Evolutionary conservation across 176 grass and related monocot species (phyloP), one percentile per base, ranked within the genome.

Genomic region (Avena insularis): DNA sequence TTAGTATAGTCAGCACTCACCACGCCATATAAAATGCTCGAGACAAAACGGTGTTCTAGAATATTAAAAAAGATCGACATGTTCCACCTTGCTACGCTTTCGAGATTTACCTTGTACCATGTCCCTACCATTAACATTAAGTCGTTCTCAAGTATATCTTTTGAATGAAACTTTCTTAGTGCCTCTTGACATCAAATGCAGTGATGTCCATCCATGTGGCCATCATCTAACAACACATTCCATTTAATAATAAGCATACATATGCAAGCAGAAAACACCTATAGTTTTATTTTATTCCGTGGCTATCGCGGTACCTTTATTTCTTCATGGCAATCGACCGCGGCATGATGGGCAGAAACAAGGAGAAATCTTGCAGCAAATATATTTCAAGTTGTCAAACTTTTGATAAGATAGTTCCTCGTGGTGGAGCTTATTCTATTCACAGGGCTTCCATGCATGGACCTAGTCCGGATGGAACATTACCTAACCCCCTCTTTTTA

Each of bases 21-120:
- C 71, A 68, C 45, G 82, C 48, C 35, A 57, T 31, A 84, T 23
- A 23, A 58, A 82, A 75, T 85, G 3, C 16, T 79, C 45, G 23
- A 72, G 45, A 35, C 16, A 3, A 79, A 63, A 79, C 53, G 14
- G 27, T 25, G 45, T 71, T 79, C 25, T 36, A 65, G 63, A 83
- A 83, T 65, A 73, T 73, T 79, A 79, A 23, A 62, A 60, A 60
- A 1, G 68, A 40, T 80, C 19, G 3, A 69, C 16, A 68, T 80
- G 77, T 72, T 88, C 16, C 68, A 77, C 68, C 68, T 76, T 75
- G 82, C 72, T 71, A 83, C 5, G 69, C 55, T 90, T 85, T 78
- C 4, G 70, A 71, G 79, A 90, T 83, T 90, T 83, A 79, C 89
- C 83, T 71, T 74, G 82, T 47, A 75, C 33, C 57, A 23, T 80